Evolutionary conservation across 108 stramenopile species (phyloP).

Genomic region (Aurantiochytrium sp.): DNA sequence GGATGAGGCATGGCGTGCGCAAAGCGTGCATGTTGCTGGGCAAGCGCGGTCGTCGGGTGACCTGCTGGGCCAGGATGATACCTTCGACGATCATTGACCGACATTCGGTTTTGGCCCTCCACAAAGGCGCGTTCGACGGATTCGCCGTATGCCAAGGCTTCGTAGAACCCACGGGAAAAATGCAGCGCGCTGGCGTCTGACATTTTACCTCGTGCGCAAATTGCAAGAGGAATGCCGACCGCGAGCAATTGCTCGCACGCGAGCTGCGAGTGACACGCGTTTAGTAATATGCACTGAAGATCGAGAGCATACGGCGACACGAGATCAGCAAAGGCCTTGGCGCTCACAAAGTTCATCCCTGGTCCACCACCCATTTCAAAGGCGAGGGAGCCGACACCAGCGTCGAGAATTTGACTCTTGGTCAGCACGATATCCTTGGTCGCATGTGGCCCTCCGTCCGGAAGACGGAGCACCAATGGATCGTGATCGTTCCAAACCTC

Average conservation of each 20-base stretch:
- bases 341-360: conserved; percentile 2
- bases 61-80: not conserved
- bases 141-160: not conserved
- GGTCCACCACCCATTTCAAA: not conserved
- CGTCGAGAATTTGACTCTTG: not conserved
- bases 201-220: not conserved
- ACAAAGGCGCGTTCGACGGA: not conserved
- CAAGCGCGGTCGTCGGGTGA: not conserved
- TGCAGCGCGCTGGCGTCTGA: not conserved
- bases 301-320: not conserved
- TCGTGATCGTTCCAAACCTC: not conserved
- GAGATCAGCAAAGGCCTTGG: not conserved
- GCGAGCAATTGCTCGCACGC: not conserved
- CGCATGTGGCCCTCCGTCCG: not conserved
- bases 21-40: not conserved
- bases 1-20: not conserved
- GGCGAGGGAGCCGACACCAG: not conserved
- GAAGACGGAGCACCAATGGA: not conserved
- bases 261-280: conserved; percentile 5
- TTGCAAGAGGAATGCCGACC: not conserved
- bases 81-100: not conserved
- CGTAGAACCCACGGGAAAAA: not conserved
- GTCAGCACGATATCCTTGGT: conserved; percentile 15
- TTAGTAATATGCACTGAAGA: not conserved
- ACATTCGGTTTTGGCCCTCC: not conserved